Evolutionary conservation across 805 yeast genomes (phyloP), one percentile per base, ranked within the genome.

Genomic region (Schwanniomyces vanrijiae): DNA sequence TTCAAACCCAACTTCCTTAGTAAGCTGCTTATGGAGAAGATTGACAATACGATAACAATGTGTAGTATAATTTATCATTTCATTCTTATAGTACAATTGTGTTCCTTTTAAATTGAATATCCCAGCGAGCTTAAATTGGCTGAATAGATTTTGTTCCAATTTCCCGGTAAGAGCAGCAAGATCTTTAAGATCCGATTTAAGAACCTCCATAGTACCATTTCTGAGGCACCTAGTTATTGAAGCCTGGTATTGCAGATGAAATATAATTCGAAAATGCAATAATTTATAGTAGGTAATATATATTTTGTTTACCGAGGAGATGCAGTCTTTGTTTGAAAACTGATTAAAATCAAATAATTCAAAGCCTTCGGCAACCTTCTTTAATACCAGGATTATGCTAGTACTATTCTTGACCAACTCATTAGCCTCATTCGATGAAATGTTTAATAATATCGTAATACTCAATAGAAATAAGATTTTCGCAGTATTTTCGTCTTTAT

Each of bases 41-140:
- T 56, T 57, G 29, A 65, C 47, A 14, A 48, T 47, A 42, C 56
- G 59, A 48, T 61, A 65, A 16, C 55, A 54, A 10, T 61, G 62
- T 19, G 66, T 59, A 26, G 59, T 50, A 7, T 50, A 44, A 26
- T 52, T 50, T 4, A 65, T 58, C 21, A 64, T 19, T 2, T 57
- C 61, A 26, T 55, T 61, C 31, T 60, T 58, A 16, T 55, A 50
- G 24, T 43, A 47, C 16, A 22, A 19, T 21, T 28, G 28, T 31
- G 39, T 25, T 34, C 28, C 44, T 45, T 48, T 6, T 42, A 48
- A 20, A 39, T 50, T 21, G 46, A 29, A 34, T 35, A 51, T 14
- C 4, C 55, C 53, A 5, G 60, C 46, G 5, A 53, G 49, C 14
- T 61, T 58, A n/a, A 65, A 50, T 22, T 52, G 49, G 41, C 41